Conservation (phyloP, 192 early-diverging fungal genomes). For the Entomortierella parvispora region DNA sequence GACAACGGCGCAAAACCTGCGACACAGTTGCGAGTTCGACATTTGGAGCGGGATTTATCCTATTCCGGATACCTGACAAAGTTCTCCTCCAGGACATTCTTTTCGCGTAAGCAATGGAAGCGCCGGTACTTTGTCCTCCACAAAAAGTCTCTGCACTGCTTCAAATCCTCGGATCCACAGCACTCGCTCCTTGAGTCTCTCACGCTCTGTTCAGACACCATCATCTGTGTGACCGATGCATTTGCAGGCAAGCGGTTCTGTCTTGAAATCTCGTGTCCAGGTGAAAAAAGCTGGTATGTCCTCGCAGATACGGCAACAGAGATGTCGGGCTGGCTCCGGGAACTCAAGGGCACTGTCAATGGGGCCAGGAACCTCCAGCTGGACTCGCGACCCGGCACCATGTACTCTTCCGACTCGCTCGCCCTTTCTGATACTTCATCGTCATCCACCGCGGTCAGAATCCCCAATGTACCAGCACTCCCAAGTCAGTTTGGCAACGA, state of each 20-base stretch:
- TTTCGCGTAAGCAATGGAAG: slow-evolving; percentile 55
- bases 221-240: slow-evolving; percentile 54
- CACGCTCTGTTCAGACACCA: slow-evolving; percentile 33
- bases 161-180: slow-evolving; percentile 51
- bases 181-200: slow-evolving; percentile 46
- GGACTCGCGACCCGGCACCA: slow-evolving; percentile 16
- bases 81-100: slow-evolving; percentile 47
- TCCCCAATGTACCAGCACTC: slow-evolving; percentile 12
- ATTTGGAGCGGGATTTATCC: slow-evolving; percentile 29
- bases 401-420: slow-evolving; percentile 22
- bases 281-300: slow-evolving; percentile 53
- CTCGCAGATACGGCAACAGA: slow-evolving; percentile 54
- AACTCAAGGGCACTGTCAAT: slow-evolving; percentile 50
- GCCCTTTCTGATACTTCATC: slow-evolving; percentile 35
- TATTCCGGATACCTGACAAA: slow-evolving; percentile 52
- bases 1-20: not conserved
- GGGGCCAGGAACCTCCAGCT: slow-evolving; percentile 8
- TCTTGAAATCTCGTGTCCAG: slow-evolving; percentile 44
- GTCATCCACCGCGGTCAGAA: not conserved
- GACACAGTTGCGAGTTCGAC: slow-evolving; percentile 34
- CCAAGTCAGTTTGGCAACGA: slow-evolving; percentile 25
- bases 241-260: slow-evolving; percentile 52
- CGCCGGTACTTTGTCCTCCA: slow-evolving; percentile 52
- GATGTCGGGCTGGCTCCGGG: slow-evolving; percentile 54
- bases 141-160: slow-evolving; percentile 53